Base-by-base conservation (phyloP, 1,284 basidiomycete species). In the Crocinoboletus sp. region DNA sequence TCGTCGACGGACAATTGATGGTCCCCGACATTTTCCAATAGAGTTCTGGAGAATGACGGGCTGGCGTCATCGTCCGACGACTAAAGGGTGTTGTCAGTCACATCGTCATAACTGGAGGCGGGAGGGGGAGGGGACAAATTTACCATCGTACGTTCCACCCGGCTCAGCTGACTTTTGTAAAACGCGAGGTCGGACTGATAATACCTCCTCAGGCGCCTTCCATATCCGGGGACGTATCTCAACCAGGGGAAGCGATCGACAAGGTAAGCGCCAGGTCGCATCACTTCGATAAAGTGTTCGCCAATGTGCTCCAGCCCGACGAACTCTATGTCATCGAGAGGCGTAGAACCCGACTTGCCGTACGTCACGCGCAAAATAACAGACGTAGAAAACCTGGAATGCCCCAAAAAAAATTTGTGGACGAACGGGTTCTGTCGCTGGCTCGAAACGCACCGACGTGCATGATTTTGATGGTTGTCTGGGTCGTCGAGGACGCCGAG, bases 351-450 rank as follows among this genome's bases (percentile, higher is more conserved):
- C 0, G 70, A 64, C 50, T 78, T 81, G 5, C 82, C 84, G 52
- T 86, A 86, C 2, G 81, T 75, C 35, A 85, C 65, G 2, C 75
- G 71, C 65, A 88, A 71, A 4, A 84, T 78, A 0, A 85, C 73
- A 2, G 77, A 77, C 0, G 81, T 76, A 0, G 82, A 74, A 52
- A 78, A 85, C 30, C 80, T 84, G 45, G 15, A 41, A 40, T 7
- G 15, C 30, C n/a, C 19, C 9, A 8, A n/a, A n/a, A n/a, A n/a
- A n/a, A n/a, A n/a, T n/a, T n/a, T n/a, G n/a, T n/a, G n/a, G n/a
- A n/a, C n/a, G n/a, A n/a, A n/a, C n/a, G n/a, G n/a, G n/a, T n/a
- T n/a, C n/a, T n/a, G n/a, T n/a, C n/a, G n/a, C n/a, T n/a, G n/a
- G n/a, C n/a, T n/a, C n/a, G n/a, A n/a, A 24, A 24, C 49, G 19